Base-by-base conservation (phyloP, 2,329 filamentous ascomycete genomes). In the Periglandula ipomoeae region DNA sequence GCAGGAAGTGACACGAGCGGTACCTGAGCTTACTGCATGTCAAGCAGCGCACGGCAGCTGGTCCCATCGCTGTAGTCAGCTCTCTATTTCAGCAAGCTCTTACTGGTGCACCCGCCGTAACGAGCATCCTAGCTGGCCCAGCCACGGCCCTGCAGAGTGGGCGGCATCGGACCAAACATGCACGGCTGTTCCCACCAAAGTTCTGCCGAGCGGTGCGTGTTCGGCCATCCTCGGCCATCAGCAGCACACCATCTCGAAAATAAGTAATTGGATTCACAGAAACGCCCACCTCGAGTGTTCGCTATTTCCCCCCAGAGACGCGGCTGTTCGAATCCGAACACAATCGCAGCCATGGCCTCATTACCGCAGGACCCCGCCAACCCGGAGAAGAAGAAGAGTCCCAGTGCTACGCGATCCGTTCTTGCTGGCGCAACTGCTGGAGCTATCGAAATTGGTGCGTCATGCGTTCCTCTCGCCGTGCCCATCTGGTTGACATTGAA, bases 371-470 rank as follows among this genome's bases (percentile, higher is more conserved):
- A 58, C 49, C 44, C 54, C 41, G 55, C 53, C 20, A 49, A 53
- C 35, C 32, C 57, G 32, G 58, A 61, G 39, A 61, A 65, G 57
- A 63, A 65, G 54, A 76, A 75, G 62, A 64, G 65, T 69, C 87
- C 90, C 42, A 95, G 87, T 61, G 80, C 87, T 44, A 69, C 95
- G 64, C 87, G 93, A 58, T 95, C 89, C 51, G 87, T 97, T 59
- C 75, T 97, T 59, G 93, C 93, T 49, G 93, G 93, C 54, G 88
- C 89, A 49, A 87, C 86, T n/a, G 93, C 91, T 48, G 93, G 93
- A 61, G 93, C 90, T 48, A 79, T 97, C 56, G 91, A 98, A 71
- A 97, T 97, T 66, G 82, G 87, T 90, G 73, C 58, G 70, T 58
- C 23, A 3, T 44, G 11, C 45, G 46, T 30, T 17, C 26, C 42